Evolutionary conservation across 2,329 filamentous ascomycete species (phyloP), one percentile per base, ranked within the genome.

Genomic region (Reticulascus tulasneorum): DNA sequence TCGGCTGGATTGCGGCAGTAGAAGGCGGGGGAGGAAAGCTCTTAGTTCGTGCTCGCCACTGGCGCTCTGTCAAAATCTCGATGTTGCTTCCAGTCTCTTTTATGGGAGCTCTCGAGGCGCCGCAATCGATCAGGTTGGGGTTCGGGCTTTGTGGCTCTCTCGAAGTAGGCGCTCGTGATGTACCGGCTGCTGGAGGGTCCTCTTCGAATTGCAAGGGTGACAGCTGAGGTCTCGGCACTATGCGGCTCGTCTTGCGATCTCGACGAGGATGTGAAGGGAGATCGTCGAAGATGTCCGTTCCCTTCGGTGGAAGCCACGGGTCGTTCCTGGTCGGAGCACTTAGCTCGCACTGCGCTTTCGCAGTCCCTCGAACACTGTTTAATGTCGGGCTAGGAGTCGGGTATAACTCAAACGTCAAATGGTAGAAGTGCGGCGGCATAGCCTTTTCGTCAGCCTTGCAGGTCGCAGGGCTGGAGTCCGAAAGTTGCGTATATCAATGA

Each of bases 401-500:
- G 55, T 82, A 83, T 26, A 83, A 66, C 62, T 84, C 79, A 50
- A 84, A 72, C 48, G 75, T 80, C n/a, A 84, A 53, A 48, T 83
- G 78, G 50, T 82, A 83, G 46, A 75, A 77, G 55, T 79, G 81
- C 20, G 71, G 70, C 63, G 73, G 71, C 76, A 79, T 79, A 63
- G 53, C 64, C 55, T 54, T 41, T 21, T 37, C n/a, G n/a, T 29
- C 21, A 30, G 23, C 40, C 28, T 36, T 16, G 12, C 25, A 23
- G 29, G 35, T 30, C 18, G 33, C 17, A 9, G 31, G 16, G 17
- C 15, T 19, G 26, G 26, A 8, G 22, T n/a, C 21, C 7, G 5
- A 7, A 7, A 7, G 4, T 13, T 5, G 6, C 9, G 8, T 10
- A n/a, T 21, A 6, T 18, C 12, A 5, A n/a, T n/a, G n/a, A n/a